Conservation (phyloP, 179 eudicot genomes). For the Silene coronaria region DNA sequence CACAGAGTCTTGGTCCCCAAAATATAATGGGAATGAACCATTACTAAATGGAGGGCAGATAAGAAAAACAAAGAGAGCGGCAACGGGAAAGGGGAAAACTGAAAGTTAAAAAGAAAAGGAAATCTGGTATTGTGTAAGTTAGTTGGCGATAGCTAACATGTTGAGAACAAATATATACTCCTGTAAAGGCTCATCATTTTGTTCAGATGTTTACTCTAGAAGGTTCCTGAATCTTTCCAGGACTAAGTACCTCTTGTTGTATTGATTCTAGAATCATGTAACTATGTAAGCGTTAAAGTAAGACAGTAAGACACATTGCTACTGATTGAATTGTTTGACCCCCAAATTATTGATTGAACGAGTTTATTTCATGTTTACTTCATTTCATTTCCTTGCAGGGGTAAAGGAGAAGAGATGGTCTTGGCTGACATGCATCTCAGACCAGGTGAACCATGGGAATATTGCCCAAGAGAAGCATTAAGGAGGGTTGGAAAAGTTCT, state of each 20-base stretch:
- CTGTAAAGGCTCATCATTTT: background rate
- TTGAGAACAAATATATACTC: background rate
- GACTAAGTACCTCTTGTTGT: background rate
- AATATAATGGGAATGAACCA: background rate
- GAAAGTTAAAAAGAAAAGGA: background rate
- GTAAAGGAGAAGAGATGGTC: constrained; percentile 76
- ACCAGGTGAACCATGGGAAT: constrained; percentile 93
- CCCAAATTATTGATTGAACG: background rate
- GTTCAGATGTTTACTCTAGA: background rate
- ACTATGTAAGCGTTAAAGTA: background rate
- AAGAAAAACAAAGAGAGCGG: background rate
- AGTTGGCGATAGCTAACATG: background rate
- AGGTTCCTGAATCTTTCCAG: background rate
- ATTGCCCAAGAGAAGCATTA: constrained; percentile 89
- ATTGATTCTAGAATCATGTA: background rate
- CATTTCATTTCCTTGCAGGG: constrained; percentile 41
- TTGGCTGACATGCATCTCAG: constrained; percentile 81
- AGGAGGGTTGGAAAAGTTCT: constrained; percentile 60
- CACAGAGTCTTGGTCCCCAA: background rate
- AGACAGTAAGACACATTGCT: background rate
- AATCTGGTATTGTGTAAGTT: background rate
- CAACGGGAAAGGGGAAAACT: background rate
- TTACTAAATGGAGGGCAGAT: background rate
- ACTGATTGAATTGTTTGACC: background rate
- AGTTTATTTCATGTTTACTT: background rate